A percentile compares a stretch with the other conserved stretches of the same genome.
Evolutionary conservation across 1,284 basidiomycete genomes (phyloP).

Genomic region (Ceratobasidium sp.): DNA sequence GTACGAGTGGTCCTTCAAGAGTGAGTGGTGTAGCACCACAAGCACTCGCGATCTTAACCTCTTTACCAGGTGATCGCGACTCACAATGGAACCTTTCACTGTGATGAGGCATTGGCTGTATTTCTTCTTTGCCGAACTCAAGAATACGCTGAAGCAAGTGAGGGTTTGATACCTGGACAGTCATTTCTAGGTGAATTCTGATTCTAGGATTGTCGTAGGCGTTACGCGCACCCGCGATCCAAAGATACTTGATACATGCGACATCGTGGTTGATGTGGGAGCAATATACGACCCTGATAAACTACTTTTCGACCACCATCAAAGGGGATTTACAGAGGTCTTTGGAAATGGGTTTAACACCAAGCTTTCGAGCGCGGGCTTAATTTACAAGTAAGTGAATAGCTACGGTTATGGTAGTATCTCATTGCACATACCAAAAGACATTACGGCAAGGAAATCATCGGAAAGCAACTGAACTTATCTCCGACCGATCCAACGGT

Average conservation of each 20-base stretch:
- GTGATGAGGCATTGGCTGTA: constrained; percentile 96
- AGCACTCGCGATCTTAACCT: not conserved
- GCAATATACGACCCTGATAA: constrained; percentile 87
- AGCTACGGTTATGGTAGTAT: not conserved
- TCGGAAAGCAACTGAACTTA: constrained; percentile 73
- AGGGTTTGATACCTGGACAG: constrained; percentile 45
- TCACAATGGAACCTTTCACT: constrained; percentile 96
- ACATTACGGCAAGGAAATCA: constrained; percentile 93
- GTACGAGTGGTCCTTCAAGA: constrained; percentile 30
- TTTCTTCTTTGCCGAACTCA: constrained; percentile 87
- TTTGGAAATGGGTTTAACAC: constrained; percentile 89
- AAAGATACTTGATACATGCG: constrained; percentile 81
- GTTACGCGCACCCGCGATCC: constrained; percentile 87
- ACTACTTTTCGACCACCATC: constrained; percentile 95
- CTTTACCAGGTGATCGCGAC: constrained; percentile 80
- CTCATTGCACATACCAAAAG: constrained; percentile 60
- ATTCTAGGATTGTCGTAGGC: constrained; percentile 60
- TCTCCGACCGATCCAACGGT: constrained; percentile 72
- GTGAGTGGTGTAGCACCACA: not conserved
- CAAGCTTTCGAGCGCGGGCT: constrained; percentile 92
- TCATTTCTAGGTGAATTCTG: not conserved
- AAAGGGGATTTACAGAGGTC: constrained; percentile 90
- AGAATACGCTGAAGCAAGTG: constrained; percentile 81
- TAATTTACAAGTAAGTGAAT: constrained; percentile 87
- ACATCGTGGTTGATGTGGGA: constrained; percentile 98